Evolutionary conservation across 1,284 basidiomycete species (phyloP).

Genomic region (Sporisorium graminicola): DNA sequence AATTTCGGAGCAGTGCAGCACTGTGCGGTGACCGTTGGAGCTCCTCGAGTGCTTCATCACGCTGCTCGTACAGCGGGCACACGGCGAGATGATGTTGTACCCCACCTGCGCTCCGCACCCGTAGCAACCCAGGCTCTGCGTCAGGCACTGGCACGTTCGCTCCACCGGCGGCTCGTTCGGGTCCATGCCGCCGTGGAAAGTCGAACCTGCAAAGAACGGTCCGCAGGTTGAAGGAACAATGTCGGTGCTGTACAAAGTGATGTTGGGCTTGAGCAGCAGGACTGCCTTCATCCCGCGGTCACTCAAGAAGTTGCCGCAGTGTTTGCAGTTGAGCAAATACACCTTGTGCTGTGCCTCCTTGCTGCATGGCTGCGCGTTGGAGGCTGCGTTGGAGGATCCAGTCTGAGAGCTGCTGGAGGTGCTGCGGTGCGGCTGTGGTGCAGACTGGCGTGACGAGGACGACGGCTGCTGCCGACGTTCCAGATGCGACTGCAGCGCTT

Average conservation of each 20-base stretch:
- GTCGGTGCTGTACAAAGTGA: slow-evolving; percentile 85
- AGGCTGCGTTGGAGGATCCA: slow-evolving; percentile 12
- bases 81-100: slow-evolving; percentile 64
- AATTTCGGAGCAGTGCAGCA: slow-evolving; percentile 85
- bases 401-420: slow-evolving; percentile 12
- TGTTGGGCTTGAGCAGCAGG: slow-evolving; percentile 82
- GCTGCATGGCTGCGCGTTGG: slow-evolving; percentile 14
- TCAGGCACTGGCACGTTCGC: slow-evolving; percentile 78
- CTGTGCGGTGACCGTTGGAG: slow-evolving; percentile 85
- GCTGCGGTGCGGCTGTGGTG: slow-evolving; percentile 14
- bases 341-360: slow-evolving; percentile 74
- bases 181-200: slow-evolving; percentile 68
- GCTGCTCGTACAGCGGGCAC: slow-evolving; percentile 67
- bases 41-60: slow-evolving; percentile 73
- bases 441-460: slow-evolving; percentile 9
- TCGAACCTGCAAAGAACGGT: slow-evolving; percentile 55
- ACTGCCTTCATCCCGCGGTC: slow-evolving; percentile 90
- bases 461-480: slow-evolving; percentile 13
- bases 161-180: slow-evolving; percentile 71
- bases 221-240: slow-evolving; percentile 82
- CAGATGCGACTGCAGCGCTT: slow-evolving; percentile 30
- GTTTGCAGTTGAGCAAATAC: slow-evolving; percentile 82
- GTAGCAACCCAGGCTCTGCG: slow-evolving; percentile 83
- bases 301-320: slow-evolving; percentile 80
- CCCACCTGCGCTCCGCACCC: slow-evolving; percentile 79